A percentile compares a stretch with the other conserved stretches of the same genome.
These are phyloP conservation scores for Nemania diffusa DNA, from an alignment of 2,329 filamentous ascomycete genomes.

Conservation along the genomic window DNA sequence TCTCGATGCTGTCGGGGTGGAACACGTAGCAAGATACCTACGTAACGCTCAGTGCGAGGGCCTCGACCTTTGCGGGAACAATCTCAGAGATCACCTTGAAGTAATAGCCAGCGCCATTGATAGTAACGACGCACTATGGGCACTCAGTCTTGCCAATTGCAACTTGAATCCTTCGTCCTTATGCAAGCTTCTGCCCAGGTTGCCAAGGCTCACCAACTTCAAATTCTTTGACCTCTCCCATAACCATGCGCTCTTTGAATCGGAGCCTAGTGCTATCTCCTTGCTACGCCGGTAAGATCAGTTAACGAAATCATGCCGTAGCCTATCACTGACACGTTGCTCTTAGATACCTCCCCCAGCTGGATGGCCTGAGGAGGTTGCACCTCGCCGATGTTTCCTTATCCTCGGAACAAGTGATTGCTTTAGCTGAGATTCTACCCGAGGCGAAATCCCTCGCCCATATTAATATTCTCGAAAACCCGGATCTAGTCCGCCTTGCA, in stretches of 20 bases:
- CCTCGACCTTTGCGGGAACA: constrained; percentile 88
- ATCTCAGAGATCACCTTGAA: constrained; percentile 67
- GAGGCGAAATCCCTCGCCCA: constrained; percentile 85
- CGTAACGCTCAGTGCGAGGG: constrained; percentile 83
- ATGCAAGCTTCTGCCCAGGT: constrained; percentile 77
- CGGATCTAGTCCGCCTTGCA: constrained; percentile 74
- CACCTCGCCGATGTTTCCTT: constrained; percentile 88
- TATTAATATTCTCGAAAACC: constrained; percentile 86
- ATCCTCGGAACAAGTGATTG: constrained; percentile 87
- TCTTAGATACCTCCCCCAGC: constrained; percentile 78
- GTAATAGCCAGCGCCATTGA: constrained; percentile 63
- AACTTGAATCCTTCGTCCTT: constrained; percentile 79
- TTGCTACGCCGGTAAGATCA: constrained; percentile 75
- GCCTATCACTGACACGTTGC: constrained; percentile 32
- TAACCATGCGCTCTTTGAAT: constrained; percentile 82
- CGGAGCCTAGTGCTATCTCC: constrained; percentile 76
- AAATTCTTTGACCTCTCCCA: constrained; percentile 93
- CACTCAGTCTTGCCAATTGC: constrained; percentile 87
- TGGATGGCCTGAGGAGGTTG: constrained; percentile 81
- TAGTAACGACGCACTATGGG: constrained; percentile 72
- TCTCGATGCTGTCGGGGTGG: constrained; percentile 77
- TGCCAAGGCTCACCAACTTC: constrained; percentile 76
- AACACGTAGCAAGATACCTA: constrained; percentile 81
- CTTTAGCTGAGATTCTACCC: constrained; percentile 87
- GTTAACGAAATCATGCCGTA: neutral